phyloP scores from a whole-genome alignment of 306 rosid genomes.

The Fragaria nilgerrensis region DNA sequence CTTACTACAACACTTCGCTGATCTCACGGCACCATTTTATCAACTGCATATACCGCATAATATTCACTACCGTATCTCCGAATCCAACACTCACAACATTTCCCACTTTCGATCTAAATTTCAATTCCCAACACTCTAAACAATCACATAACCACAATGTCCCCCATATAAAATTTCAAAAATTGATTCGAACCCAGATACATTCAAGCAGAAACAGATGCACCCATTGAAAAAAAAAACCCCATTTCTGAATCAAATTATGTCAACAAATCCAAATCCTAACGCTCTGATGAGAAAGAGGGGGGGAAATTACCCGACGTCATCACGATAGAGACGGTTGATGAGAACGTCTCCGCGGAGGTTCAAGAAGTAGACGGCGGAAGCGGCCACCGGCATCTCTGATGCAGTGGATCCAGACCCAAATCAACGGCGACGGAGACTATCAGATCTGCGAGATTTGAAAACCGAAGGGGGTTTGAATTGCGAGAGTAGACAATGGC shows the following conservation, averaged over 20 bases:
- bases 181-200: neutral
- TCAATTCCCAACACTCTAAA: neutral
- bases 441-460: constrained; percentile 31
- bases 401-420: constrained; percentile 53
- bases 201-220: neutral
- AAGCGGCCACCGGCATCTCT: constrained; percentile 95
- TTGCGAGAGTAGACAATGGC: neutral
- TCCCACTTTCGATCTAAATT: neutral
- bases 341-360: constrained; percentile 97
- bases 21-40: neutral
- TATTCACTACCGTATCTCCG: neutral
- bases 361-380: constrained; percentile 81
- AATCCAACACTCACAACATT: neutral
- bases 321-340: constrained; percentile 94
- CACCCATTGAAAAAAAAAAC: neutral
- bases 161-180: neutral
- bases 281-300: neutral
- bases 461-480: neutral
- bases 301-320: constrained; percentile 64
- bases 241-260: neutral
- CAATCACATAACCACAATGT: neutral
- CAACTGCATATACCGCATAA: no score
- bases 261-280: neutral
- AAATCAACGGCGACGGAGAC: constrained; percentile 20
- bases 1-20: neutral